phyloP scores from a whole-genome alignment of 257 asterid genomes.

The Paraleonurus japonicus region DNA sequence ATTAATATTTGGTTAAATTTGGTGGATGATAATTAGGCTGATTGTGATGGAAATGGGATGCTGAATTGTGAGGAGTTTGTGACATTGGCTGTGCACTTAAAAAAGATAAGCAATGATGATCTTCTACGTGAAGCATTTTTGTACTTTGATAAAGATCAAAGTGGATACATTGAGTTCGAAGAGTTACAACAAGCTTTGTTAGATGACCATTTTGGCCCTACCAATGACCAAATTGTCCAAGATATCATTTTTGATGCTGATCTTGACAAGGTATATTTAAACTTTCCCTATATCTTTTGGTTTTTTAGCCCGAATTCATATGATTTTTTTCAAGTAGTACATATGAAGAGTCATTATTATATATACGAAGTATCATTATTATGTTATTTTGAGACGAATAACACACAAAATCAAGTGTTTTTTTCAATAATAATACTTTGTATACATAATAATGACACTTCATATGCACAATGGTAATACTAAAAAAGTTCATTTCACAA shows the following conservation, averaged over 20 bases:
- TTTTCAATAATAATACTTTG: no score
- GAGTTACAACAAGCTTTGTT: slow-evolving; percentile 58
- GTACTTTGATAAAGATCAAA: slow-evolving; percentile 60
- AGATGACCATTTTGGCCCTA: slow-evolving; percentile 51
- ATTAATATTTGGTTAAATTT: no score
- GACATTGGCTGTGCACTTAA: slow-evolving; percentile 69
- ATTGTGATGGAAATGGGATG: slow-evolving; percentile 66
- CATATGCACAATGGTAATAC: no score
- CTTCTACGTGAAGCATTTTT: slow-evolving; percentile 56
- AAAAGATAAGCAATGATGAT: slow-evolving; percentile 60
- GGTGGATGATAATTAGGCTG: slow-evolving; percentile 66
- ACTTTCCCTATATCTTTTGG: background rate
- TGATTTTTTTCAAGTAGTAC: no score
- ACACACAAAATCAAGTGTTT: no score
- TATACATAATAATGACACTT: no score
- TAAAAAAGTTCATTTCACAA: no score
- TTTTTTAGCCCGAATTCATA: background rate
- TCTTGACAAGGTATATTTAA: slow-evolving; percentile 65
- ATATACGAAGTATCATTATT: no score
- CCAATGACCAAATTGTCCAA: slow-evolving; percentile 54
- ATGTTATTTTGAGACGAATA: no score
- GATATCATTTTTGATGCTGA: slow-evolving; percentile 83
- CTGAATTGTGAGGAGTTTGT: slow-evolving; percentile 70
- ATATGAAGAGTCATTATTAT: no score
- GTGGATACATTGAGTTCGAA: slow-evolving; percentile 78